Evolutionary conservation across 1,139 yeast genomes (phyloP).

Genomic region (Geotrichum carabidarum): DNA sequence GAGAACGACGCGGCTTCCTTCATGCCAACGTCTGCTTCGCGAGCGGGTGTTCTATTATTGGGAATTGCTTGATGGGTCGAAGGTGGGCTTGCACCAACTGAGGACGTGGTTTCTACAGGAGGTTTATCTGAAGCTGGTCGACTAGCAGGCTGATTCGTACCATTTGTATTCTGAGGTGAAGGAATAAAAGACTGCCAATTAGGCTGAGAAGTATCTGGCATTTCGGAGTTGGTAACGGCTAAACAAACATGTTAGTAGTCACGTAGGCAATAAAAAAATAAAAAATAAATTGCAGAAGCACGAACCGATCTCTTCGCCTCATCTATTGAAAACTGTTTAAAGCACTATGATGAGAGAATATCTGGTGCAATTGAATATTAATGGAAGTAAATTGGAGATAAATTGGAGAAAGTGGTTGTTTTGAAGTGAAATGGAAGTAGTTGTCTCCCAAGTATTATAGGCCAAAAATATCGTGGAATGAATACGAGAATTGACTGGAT

Average conservation of each 20-base stretch:
- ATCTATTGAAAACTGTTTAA: not conserved
- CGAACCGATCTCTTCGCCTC: constrained; percentile 8
- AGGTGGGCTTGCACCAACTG: not conserved
- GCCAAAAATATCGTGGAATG: no score
- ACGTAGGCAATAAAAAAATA: not conserved
- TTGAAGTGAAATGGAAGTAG: no score
- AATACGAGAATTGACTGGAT: no score
- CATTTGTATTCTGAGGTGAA: constrained; percentile 2
- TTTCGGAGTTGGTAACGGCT: not conserved
- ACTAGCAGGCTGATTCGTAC: not conserved
- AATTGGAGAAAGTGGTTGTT: no score
- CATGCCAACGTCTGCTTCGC: constrained; percentile 2
- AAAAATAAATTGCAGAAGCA: not conserved
- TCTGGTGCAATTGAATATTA: not conserved
- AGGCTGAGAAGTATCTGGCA: constrained; percentile 8
- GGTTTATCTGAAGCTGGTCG: not conserved
- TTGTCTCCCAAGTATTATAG: no score
- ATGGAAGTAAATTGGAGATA: no score
- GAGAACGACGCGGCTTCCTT: not conserved
- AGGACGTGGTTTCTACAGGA: not conserved
- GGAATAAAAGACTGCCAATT: constrained; percentile 17
- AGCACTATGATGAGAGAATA: not conserved
- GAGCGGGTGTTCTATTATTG: no score
- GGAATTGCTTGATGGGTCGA: no score
- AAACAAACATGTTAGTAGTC: not conserved